A percentile compares a stretch with the other conserved stretches of the same genome.
phyloP scores from a whole-genome alignment of 2,329 filamentous ascomycete genomes.

The Fusarium ramigenum region DNA sequence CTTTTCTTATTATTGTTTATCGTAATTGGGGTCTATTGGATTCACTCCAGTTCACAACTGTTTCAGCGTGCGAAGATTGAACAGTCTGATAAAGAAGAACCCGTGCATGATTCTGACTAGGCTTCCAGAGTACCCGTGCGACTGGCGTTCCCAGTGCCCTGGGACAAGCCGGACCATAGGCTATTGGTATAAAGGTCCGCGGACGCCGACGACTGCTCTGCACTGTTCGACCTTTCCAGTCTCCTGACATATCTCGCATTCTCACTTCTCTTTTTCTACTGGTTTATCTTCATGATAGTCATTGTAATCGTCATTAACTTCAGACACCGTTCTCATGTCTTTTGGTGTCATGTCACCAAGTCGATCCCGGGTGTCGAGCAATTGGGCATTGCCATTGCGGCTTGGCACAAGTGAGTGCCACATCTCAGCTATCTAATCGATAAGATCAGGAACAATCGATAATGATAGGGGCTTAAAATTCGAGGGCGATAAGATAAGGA shows the following conservation, averaged over 20 bases:
- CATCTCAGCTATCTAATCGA: neutral
- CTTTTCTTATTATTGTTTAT: too few species aligned
- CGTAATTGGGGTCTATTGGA: too few species aligned
- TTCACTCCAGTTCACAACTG: neutral
- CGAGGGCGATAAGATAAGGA: neutral
- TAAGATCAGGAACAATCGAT: neutral
- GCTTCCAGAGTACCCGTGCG: neutral
- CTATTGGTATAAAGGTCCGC: neutral
- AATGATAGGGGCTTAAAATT: too few species aligned
- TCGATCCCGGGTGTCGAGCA: fast-evolving
- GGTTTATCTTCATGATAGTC: fast-evolving
- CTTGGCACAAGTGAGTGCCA: neutral
- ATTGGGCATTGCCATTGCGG: neutral
- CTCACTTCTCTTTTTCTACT: neutral
- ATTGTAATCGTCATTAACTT: fast-evolving
- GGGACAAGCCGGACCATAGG: neutral
- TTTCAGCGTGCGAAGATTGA: too few species aligned
- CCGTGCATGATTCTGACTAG: too few species aligned
- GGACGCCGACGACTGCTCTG: neutral
- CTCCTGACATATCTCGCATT: fast-evolving
- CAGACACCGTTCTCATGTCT: too few species aligned
- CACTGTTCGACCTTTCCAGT: neutral
- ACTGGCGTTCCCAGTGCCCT: neutral
- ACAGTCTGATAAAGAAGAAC: too few species aligned
- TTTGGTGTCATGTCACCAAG: neutral